Percentiles rank a stretch among this genome's conserved stretches.
These are phyloP conservation scores for Edaphochlamys debaryana DNA, from an alignment of 139 green algal genomes.

Conservation along the genomic window DNA sequence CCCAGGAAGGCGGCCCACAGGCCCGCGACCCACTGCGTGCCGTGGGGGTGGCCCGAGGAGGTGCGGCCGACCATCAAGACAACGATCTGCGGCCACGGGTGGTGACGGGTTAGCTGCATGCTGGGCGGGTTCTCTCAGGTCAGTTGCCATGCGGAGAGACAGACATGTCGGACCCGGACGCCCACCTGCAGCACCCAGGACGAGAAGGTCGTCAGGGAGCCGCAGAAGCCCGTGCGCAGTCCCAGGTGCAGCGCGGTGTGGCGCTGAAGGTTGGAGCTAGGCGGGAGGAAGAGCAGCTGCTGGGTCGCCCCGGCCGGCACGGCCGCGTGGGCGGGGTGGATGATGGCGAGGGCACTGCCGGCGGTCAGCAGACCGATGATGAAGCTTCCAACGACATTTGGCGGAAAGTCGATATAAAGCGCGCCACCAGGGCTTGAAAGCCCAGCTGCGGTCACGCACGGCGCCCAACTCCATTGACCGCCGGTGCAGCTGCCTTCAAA, in stretches of 20 bases:
- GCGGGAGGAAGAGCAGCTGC: conserved; percentile 63
- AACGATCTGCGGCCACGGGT: conserved; percentile 34
- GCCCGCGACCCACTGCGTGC: conserved; percentile 61
- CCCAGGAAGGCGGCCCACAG: conserved; percentile 66
- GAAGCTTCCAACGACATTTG: conserved; percentile 82
- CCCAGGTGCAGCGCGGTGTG: conserved; percentile 72
- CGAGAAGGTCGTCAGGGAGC: conserved; percentile 88
- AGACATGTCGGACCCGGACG: neutral
- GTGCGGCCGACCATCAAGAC: conserved; percentile 55
- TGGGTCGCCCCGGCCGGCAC: neutral
- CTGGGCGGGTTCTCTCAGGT: neutral
- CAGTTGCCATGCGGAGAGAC: neutral
- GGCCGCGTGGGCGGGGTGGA: neutral
- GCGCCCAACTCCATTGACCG: conserved; percentile 23
- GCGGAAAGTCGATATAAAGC: conserved; percentile 79
- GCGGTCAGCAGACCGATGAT: conserved; percentile 76
- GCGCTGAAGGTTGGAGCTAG: conserved; percentile 60
- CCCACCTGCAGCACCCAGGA: conserved; percentile 73
- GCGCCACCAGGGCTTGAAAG: conserved; percentile 33
- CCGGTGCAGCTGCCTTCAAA: conserved; percentile 48
- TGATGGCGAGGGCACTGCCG: conserved; percentile 33
- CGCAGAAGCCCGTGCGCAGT: conserved; percentile 85
- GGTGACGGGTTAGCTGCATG: neutral
- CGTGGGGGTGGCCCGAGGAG: neutral
- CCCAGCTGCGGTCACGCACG: conserved; percentile 45